Percentiles rank a stretch among this genome's conserved stretches.
These are phyloP conservation scores for Pichia sp. DNA, from an alignment of 1,139 yeast species.

Conservation along the genomic window DNA sequence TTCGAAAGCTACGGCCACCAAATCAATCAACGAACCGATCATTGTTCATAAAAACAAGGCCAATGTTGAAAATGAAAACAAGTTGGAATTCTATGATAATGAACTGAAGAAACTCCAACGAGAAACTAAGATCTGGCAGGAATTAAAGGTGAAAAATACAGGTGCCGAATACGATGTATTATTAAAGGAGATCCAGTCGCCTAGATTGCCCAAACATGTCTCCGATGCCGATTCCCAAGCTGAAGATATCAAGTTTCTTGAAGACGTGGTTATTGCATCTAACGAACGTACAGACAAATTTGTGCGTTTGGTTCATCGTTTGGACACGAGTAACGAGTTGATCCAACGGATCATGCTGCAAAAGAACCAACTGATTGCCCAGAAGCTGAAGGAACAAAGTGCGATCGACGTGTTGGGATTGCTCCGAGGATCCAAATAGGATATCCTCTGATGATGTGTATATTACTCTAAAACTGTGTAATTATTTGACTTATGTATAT, in stretches of 20 bases:
- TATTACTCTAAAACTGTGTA: too few relatives aligned
- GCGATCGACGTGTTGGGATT: constrained; percentile 29
- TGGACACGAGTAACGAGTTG: constrained; percentile 7
- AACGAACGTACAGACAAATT: constrained; percentile 8
- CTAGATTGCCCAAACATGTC: background rate
- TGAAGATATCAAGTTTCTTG: background rate
- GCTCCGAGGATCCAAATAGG: constrained; percentile 20
- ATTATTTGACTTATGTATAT: too few relatives aligned
- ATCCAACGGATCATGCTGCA: constrained; percentile 5
- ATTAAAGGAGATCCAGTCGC: background rate
- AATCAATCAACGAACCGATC: constrained; percentile 24
- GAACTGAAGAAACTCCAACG: constrained; percentile 43
- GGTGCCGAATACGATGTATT: constrained; percentile 1
- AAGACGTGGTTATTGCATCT: background rate
- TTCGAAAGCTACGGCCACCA: background rate
- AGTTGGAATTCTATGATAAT: constrained; percentile 44
- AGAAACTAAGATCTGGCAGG: constrained; percentile 37
- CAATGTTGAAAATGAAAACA: constrained; percentile 48
- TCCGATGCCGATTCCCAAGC: background rate
- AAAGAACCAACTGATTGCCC: constrained; percentile 4
- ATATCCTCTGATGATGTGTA: background rate
- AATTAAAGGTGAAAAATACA: constrained; percentile 1
- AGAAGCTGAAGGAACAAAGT: constrained; percentile 17
- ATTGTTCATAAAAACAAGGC: constrained; percentile 53
- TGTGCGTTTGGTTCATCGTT: constrained; percentile 7